Conservation (phyloP, 2,329 filamentous ascomycete genomes). For the Neoscytalidium dimidiatum region DNA sequence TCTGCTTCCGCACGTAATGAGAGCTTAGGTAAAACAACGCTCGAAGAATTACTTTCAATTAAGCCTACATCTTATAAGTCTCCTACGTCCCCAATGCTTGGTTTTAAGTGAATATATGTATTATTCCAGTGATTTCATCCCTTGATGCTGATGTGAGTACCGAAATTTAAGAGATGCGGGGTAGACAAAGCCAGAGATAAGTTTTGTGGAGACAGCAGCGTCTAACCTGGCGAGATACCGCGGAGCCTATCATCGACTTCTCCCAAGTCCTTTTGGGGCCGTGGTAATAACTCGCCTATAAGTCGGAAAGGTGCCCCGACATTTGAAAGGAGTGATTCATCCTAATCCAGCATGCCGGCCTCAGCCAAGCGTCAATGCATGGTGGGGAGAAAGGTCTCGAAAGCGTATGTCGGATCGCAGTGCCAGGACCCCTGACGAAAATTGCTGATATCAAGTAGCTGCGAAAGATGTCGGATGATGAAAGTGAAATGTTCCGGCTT, state of each 20-base stretch:
- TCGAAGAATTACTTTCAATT: too few species aligned
- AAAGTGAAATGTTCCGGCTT: neutral
- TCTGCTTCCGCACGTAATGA: too few species aligned
- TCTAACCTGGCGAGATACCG: neutral
- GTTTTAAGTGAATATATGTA: neutral
- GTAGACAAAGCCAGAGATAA: neutral
- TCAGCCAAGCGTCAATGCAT: neutral
- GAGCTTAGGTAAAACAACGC: too few species aligned
- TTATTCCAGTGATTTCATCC: neutral
- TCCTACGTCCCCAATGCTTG: neutral
- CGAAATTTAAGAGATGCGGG: neutral
- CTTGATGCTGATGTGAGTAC: neutral
- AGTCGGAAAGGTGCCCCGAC: neutral
- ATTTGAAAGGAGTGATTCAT: neutral
- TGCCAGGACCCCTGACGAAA: neutral
- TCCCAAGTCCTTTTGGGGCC: neutral
- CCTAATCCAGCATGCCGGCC: neutral
- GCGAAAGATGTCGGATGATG: neutral
- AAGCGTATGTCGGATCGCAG: neutral
- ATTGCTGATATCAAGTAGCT: neutral
- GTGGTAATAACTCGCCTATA: neutral
- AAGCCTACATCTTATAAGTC: too few species aligned
- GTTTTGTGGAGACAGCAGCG: neutral
- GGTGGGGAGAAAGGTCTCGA: neutral
- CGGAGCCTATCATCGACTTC: neutral